Base-by-base conservation (phyloP, 2,329 filamentous ascomycete genomes). In the Trichoderma citrinoviride region DNA sequence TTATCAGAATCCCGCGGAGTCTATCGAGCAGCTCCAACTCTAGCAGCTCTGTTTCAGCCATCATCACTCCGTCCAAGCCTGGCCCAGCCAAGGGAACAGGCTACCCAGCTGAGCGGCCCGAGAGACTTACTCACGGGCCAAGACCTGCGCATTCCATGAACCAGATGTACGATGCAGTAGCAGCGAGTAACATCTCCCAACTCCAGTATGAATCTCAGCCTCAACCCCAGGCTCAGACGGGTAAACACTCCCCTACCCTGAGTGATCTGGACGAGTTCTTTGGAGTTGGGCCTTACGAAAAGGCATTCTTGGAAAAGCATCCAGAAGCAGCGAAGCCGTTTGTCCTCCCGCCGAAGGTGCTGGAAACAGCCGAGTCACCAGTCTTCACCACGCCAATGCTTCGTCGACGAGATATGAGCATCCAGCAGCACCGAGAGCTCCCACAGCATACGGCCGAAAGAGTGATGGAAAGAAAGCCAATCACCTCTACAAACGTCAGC, bases 21-120 rank as follows among this genome's bases (percentile, higher is more conserved):
- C 56, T 71, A 53, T 41, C 65, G 64, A 17, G 66, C 63, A 8
- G 56, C 49, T 62, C 60, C 6, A 40, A 46, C 14, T 46, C 60
- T 5, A 62, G 50, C 2, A 62, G 60, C 41, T 46, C 49, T 10
- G 8, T 65, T 25, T 72, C 69, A 1, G 68, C 60, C 2, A 55
- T 66, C 12, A 56, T 70, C 7, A 74, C 70, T 1, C 70, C 72
- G 5, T 71, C 67, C 3, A 68, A 68, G 12, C 65, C 68, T 33
- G 25, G 52, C 25, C 43, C 52, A 14, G 33, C 40, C 14, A 43
- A n/a, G 15, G 41, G 41, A 23, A 27, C 52, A 19, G n/a, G 49
- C 17, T 40, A 37, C 17, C 12, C 21, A 12, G 19, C 49, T 10
- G 37, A 43, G 25, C 47, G 25, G n/a, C 12, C 60, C 3, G 25